phyloP scores from a whole-genome alignment of 495 filamentous ascomycete species.

The Neurospora africana region DNA sequence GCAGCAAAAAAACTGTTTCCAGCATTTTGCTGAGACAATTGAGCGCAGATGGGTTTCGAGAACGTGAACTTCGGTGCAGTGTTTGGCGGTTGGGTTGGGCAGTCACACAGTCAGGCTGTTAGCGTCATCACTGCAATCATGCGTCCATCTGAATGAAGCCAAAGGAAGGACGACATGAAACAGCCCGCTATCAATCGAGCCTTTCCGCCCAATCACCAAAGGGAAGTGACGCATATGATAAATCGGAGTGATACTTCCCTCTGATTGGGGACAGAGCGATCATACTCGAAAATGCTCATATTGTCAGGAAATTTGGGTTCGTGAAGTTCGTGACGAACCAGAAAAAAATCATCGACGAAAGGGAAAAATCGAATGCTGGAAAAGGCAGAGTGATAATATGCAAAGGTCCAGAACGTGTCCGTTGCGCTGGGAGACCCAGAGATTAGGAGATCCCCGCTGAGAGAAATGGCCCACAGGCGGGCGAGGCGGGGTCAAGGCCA shows the following conservation, averaged over 20 bases:
- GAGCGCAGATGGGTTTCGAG: not conserved
- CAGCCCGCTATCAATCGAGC: slow-evolving; percentile 10
- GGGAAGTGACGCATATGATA: not conserved
- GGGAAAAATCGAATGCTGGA: not conserved
- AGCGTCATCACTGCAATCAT: slow-evolving; percentile 14
- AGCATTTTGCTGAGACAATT: not conserved
- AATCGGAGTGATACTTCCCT: not conserved
- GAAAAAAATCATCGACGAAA: not conserved
- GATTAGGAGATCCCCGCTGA: not conserved
- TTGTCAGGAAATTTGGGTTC: not conserved
- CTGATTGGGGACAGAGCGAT: not conserved
- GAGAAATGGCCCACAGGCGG: not conserved
- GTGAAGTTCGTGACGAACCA: not conserved
- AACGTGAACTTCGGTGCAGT: not conserved
- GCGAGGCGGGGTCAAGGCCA: not conserved
- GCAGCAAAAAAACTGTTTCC: slow-evolving; percentile 7
- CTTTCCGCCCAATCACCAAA: slow-evolving; percentile 15
- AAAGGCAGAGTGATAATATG: not conserved
- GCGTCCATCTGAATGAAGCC: slow-evolving; percentile 7
- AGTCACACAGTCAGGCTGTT: slow-evolving; percentile 19
- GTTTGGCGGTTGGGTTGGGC: slow-evolving; percentile 15
- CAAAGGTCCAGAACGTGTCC: slow-evolving; percentile 7
- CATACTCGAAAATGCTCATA: not conserved
- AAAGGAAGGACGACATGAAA: slow-evolving; percentile 21
- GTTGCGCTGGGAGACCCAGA: no score